Base-by-base conservation (phyloP, 2,329 filamentous ascomycete species). In the Calonectria pseudoreteaudii region DNA sequence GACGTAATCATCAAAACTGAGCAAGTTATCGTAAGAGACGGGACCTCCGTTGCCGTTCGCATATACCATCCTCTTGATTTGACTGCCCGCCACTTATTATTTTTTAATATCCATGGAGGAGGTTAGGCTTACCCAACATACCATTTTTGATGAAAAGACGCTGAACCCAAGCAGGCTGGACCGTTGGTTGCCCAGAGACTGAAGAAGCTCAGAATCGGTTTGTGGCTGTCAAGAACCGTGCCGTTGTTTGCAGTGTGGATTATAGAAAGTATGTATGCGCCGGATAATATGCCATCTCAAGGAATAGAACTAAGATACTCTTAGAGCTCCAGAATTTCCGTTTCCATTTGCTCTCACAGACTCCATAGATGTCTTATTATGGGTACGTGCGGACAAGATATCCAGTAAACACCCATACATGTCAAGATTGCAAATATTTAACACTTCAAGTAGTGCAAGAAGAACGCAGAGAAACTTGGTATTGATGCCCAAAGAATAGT, bases 71-170 rank as follows among this genome's bases (percentile, higher is more conserved):
- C 71, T 8, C 4, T 73, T 1, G 6, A 66, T 66, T 14, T 2
- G 1, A 34, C 38, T 16, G 26, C 20, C 3, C 2, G 14, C 8
- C 66, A 60, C 26, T 36, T 66, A 6, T 23, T 73, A 6, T 73
- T 73, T n/a, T 66, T 73, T 38, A 73, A 73, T 34, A 31, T 73
- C 9, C 66, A 73, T 34, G 71, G 71, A 20, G 71, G 66, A 66
- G 71, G 71, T 69, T n/a, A 11, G 20, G 44, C 26, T 3, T 3
- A 28, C 9, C 20, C 28, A 4, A 3, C 14, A 14, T 3, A 3
- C 4, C 5, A 31, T 11, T 18, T 41, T n/a, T 3, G 28, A 41
- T 18, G 34, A 28, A 6, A 26, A 34, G 13, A 10, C 14, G 20
- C 44, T 67, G 9, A 66, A 52, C 10, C 41, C 6, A 28, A 1